These are phyloP conservation scores for Amauroascus niger DNA, from an alignment of 2,329 filamentous ascomycete species.

Conservation along the genomic window DNA sequence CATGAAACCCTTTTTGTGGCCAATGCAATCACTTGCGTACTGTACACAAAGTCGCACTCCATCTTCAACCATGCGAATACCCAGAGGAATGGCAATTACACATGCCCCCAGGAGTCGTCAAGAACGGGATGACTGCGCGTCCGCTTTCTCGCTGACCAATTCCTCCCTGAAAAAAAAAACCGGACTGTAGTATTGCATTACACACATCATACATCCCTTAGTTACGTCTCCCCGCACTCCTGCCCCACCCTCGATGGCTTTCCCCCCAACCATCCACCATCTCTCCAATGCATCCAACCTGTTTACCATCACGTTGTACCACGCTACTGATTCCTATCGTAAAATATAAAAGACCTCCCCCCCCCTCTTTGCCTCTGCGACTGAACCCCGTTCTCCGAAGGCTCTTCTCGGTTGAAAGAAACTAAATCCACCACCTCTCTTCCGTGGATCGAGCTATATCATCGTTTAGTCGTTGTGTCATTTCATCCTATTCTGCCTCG, in stretches of 20 bases:
- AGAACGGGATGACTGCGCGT: background rate
- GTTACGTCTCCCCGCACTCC: conserved; percentile 1
- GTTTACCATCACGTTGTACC: too few relatives aligned
- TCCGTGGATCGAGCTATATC: background rate
- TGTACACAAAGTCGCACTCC: background rate
- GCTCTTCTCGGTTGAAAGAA: too few relatives aligned
- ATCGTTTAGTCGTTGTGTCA: background rate
- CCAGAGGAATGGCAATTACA: background rate
- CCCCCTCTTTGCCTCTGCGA: too few relatives aligned
- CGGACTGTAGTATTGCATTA: background rate
- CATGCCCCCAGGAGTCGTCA: too few relatives aligned
- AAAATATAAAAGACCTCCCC: background rate
- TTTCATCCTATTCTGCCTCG: too few relatives aligned
- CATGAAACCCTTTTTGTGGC: background rate
- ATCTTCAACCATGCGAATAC: background rate
- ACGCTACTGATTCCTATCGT: background rate
- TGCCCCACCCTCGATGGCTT: background rate
- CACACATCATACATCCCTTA: background rate
- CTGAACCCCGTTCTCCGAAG: background rate
- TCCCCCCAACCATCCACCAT: background rate
- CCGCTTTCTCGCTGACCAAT: background rate
- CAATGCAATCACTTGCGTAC: background rate
- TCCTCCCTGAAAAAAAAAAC: background rate
- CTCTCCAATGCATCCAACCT: background rate
- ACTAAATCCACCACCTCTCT: too few relatives aligned